Conservation (phyloP, 352 stramenopile species). For the Phytophthora citrophthora region DNA sequence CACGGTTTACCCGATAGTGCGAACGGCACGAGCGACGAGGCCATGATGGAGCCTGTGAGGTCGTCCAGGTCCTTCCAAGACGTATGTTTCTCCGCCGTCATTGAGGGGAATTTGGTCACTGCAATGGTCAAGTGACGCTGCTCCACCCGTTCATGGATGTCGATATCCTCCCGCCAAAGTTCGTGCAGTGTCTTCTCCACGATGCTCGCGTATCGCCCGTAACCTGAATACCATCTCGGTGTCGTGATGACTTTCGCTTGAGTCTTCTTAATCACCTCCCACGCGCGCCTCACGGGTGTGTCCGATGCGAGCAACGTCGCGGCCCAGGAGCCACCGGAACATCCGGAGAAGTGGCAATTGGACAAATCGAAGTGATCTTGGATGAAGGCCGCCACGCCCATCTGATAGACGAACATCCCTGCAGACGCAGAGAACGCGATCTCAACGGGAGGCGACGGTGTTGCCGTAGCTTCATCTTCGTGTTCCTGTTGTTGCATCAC, state of each 20-base stretch:
- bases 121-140: conserved; percentile 56
- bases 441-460: conserved; percentile 44
- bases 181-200: conserved; percentile 57
- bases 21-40: conserved; percentile 72
- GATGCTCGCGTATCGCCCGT: conserved; percentile 63
- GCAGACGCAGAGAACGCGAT: conserved; percentile 74
- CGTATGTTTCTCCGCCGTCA: conserved; percentile 59
- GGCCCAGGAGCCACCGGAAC: conserved; percentile 39
- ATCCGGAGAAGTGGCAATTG: conserved; percentile 43
- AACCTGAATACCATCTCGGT: conserved; percentile 69
- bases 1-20: conserved; percentile 66
- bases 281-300: conserved; percentile 53
- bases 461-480: not conserved
- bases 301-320: conserved; percentile 52
- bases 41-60: conserved; percentile 69
- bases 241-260: conserved; percentile 50
- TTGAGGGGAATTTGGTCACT: conserved; percentile 68
- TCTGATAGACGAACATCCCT: conserved; percentile 77
- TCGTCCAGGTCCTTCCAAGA: conserved; percentile 64
- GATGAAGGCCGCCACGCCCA: conserved; percentile 72
- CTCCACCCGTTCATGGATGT: conserved; percentile 54
- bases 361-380: conserved; percentile 62
- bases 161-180: conserved; percentile 59
- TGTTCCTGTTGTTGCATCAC: conserved; percentile 11
- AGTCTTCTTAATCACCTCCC: conserved; percentile 59